phyloP scores from a whole-genome alignment of 352 stramenopile genomes.

The Peronospora farinosa region DNA sequence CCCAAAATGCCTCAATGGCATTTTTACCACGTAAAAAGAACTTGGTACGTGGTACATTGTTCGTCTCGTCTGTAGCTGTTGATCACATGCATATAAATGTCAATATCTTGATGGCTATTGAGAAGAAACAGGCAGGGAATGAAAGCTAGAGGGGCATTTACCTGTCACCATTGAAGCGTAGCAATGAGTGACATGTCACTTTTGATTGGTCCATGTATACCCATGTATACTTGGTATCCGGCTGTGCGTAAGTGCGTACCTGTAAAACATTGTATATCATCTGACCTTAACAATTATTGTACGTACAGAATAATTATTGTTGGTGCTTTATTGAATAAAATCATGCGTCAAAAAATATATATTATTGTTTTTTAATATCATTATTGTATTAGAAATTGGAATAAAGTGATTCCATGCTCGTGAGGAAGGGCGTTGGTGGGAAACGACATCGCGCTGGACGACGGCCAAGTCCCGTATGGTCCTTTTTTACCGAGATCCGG shows the following conservation, averaged over 20 bases:
- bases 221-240: too few species aligned
- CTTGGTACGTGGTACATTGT: constrained; percentile 50
- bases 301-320: too few species aligned
- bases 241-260: too few species aligned
- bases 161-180: constrained; percentile 11
- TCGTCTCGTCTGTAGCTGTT: constrained; percentile 15
- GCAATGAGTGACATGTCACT: not conserved
- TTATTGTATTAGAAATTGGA: too few species aligned
- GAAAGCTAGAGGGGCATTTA: not conserved
- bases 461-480: constrained; percentile 40
- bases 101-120: not conserved
- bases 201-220: too few species aligned
- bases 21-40: constrained; percentile 77
- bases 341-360: too few species aligned
- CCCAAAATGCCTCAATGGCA: constrained; percentile 74
- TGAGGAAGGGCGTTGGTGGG: not conserved
- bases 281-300: too few species aligned
- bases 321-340: too few species aligned
- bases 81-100: not conserved
- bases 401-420: too few species aligned
- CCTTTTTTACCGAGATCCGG: constrained; percentile 41
- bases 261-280: too few species aligned
- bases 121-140: not conserved
- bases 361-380: too few species aligned
- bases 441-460: constrained; percentile 27